Base-by-base conservation (phyloP, 345 rosid species). In the Citrus inodora region DNA sequence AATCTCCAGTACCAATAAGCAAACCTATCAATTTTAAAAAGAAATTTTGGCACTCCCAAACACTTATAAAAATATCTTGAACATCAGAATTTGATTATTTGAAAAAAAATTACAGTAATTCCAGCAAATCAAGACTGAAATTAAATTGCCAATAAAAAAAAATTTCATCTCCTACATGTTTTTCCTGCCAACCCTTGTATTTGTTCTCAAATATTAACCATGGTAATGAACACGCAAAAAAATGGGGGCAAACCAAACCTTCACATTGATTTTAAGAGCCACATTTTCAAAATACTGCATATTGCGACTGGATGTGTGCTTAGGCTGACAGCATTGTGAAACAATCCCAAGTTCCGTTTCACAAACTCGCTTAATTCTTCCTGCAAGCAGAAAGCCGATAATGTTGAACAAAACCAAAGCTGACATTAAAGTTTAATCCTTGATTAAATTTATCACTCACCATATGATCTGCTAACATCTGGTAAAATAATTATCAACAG, bases 311-410 rank as follows among this genome's bases (percentile, higher is more conserved):
- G 33, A 0, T 14, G 79, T 92, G 27, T 90, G 79, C 19, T 3
- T 75, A 8, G 98, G 96, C 74, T 86, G 88, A 71, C 92, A 87
- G 60, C 98, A 95, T 58, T 95, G 98, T 1, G 96, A 85, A 32
- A 95, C 89, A 46, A 93, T 89, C 22, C 97, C 98, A 16, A 93
- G 38, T 64, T 91, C 90, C 0, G 97, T 93, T 78, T 93, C 97
- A 71, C 97, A 92, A 7, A 89, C 64, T 68, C 90, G 80, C 78
- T 93, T 92, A 21, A 93, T 90, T 71, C 56, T 86, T 8, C 94
- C 95, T 91, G 76, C 22, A 65, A 33, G 38, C 9, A 73, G 40
- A 14, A 68, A 70, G 30, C 1, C 1, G 4, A 48, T 70, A 10
- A 68, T 10, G 2, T 25, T 1, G 24, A 72, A 70, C 9, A 16